Evolutionary conservation across 2,329 filamentous ascomycete genomes (phyloP).

Genomic region (Thielaviopsis euricoi): DNA sequence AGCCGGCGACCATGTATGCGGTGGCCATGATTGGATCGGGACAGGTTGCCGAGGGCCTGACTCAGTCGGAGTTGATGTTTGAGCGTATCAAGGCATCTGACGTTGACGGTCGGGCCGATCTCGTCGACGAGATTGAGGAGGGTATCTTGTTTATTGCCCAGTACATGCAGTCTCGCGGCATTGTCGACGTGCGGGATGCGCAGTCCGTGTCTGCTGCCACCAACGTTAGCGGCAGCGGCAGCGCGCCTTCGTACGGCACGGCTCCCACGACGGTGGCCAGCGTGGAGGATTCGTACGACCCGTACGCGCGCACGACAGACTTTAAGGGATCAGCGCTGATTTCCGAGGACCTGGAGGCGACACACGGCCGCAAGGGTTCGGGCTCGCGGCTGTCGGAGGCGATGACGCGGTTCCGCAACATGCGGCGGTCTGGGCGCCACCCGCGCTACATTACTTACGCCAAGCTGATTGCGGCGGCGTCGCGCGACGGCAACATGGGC

Average conservation of each 20-base stretch:
- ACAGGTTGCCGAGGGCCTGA: slow-evolving; percentile 64
- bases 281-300: slow-evolving; percentile 71
- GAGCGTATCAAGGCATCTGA: slow-evolving; percentile 55
- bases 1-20: slow-evolving; percentile 80
- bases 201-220: slow-evolving; percentile 21
- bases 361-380: slow-evolving; percentile 53
- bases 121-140: slow-evolving; percentile 73
- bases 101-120: slow-evolving; percentile 27
- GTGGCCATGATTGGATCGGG: slow-evolving; percentile 77
- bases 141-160: slow-evolving; percentile 51
- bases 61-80: slow-evolving; percentile 74
- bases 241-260: slow-evolving; percentile 20
- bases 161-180: slow-evolving; percentile 40
- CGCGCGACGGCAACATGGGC: slow-evolving; percentile 67
- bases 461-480: slow-evolving; percentile 81
- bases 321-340: slow-evolving; percentile 87
- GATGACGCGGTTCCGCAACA: slow-evolving; percentile 72
- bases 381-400: slow-evolving; percentile 65
- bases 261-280: slow-evolving; percentile 38
- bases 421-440: slow-evolving; percentile 79
- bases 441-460: slow-evolving; percentile 93
- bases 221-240: slow-evolving; percentile 16
- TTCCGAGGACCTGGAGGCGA: slow-evolving; percentile 73
- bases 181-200: slow-evolving; percentile 38
- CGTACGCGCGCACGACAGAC: slow-evolving; percentile 78